Conservation (phyloP, 2,329 filamentous ascomycete genomes). For the Ophiostoma australiae region DNA sequence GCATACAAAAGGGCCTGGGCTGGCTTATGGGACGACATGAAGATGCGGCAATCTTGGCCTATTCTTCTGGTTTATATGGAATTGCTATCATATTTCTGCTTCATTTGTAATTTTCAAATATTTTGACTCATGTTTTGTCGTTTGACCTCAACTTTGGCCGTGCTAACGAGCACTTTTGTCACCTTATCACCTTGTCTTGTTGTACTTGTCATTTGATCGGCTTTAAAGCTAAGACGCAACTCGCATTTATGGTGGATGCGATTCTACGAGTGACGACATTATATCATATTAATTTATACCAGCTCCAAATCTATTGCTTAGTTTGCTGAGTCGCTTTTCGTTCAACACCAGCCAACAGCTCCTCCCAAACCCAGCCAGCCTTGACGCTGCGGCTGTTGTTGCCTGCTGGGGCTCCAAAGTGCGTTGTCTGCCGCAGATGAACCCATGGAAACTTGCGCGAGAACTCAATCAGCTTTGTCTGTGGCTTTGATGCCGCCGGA, state of each 20-base stretch:
- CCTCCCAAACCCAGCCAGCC: constrained; percentile 38
- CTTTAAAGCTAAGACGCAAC: not conserved
- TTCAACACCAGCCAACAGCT: constrained; percentile 31
- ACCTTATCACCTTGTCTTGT: not conserved
- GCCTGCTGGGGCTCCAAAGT: constrained; percentile 34
- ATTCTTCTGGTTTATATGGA: not conserved
- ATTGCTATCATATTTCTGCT: not conserved
- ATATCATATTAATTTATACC: not conserved
- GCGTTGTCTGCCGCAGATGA: constrained; percentile 31
- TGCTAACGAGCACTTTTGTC: not conserved
- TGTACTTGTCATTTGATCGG: not conserved
- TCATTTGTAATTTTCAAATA: not conserved
- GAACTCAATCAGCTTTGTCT: not conserved
- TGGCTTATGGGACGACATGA: not conserved
- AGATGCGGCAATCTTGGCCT: not conserved
- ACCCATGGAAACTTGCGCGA: constrained; percentile 35
- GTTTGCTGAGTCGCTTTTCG: constrained; percentile 18
- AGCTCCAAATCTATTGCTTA: not conserved
- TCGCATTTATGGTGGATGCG: not conserved
- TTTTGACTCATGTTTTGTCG: not conserved
- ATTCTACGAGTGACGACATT: not conserved
- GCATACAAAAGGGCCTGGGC: constrained; percentile 8
- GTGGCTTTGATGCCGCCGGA: constrained; percentile 3
- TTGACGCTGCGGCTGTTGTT: constrained; percentile 28
- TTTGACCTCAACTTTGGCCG: no score